Conservation (phyloP, 768 basidiomycete genomes). For the Trametes gibbosa region DNA sequence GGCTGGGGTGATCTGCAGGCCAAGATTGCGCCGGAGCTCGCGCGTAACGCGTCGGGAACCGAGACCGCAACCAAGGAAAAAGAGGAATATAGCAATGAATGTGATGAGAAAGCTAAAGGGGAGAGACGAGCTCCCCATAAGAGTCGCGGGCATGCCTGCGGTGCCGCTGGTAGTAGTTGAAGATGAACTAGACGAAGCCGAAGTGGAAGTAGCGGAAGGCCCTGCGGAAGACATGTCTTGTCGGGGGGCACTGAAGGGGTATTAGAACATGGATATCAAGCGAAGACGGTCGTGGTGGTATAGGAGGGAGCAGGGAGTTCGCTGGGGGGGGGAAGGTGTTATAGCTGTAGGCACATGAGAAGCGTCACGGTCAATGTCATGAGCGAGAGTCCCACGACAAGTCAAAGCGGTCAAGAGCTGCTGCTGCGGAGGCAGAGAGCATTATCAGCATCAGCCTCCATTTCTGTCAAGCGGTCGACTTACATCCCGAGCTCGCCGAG, state of each 20-base stretch:
- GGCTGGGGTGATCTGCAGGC: constrained; percentile 1
- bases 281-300: constrained; percentile 3
- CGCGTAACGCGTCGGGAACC: constrained; percentile 26
- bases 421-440: not conserved
- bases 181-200: constrained; percentile 1
- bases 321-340: not conserved
- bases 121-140: constrained; percentile 20
- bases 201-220: constrained; percentile 1
- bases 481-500: not conserved
- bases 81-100: constrained; percentile 30
- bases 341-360: constrained; percentile 15
- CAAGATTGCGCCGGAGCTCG: constrained; percentile 23
- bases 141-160: not conserved
- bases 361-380: not conserved
- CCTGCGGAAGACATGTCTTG: constrained; percentile 1
- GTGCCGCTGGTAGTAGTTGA: not conserved
- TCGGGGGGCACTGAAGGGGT: not conserved
- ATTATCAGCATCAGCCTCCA: not conserved
- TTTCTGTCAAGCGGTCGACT: not conserved
- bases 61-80: constrained; percentile 29
- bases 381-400: not conserved
- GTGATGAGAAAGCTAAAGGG: constrained; percentile 33
- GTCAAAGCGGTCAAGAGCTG: too few species aligned
- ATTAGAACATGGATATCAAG: constrained; percentile 6
- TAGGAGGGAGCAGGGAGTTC: not conserved